phyloP scores from a whole-genome alignment of 169 alveolate species.

The Cardiosporidium cionae region DNA sequence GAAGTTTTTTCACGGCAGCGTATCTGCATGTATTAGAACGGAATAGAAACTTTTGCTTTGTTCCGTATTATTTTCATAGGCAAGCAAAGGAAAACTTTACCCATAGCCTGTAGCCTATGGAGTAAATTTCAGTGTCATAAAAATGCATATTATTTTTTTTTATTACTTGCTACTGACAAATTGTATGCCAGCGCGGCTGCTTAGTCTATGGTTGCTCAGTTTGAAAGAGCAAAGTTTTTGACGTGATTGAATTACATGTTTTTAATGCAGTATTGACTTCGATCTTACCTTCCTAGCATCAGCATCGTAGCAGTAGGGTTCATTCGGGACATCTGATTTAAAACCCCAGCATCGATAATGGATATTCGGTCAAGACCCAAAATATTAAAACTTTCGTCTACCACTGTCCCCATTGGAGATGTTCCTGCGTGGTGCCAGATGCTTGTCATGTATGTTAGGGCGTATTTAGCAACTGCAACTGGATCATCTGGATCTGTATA shows the following conservation, averaged over 20 bases:
- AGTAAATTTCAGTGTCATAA: too few relatives aligned
- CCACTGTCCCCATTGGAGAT: conserved; percentile 39
- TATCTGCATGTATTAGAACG: not conserved
- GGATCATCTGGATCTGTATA: conserved; percentile 20
- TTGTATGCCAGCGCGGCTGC: too few relatives aligned
- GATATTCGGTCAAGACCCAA: conserved; percentile 22
- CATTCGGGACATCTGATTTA: conserved; percentile 30
- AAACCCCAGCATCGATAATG: conserved; percentile 32
- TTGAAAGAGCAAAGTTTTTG: not conserved
- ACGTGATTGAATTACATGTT: not conserved
- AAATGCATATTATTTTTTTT: too few relatives aligned
- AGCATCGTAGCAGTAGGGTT: conserved; percentile 32
- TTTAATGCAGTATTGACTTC: not conserved
- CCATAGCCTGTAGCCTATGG: not conserved
- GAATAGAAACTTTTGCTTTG: not conserved
- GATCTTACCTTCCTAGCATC: conserved; percentile 29
- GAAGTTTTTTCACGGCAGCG: not conserved
- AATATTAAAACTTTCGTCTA: conserved; percentile 28
- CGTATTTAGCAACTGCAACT: conserved; percentile 27
- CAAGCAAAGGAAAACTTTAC: not conserved
- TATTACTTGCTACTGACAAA: too few relatives aligned
- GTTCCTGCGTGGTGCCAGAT: conserved; percentile 38
- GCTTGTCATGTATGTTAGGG: conserved; percentile 33
- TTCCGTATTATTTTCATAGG: not conserved
- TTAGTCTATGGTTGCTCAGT: too few relatives aligned